Conservation (phyloP, 2,329 filamentous ascomycete genomes). For the Talaromyces sp. region DNA sequence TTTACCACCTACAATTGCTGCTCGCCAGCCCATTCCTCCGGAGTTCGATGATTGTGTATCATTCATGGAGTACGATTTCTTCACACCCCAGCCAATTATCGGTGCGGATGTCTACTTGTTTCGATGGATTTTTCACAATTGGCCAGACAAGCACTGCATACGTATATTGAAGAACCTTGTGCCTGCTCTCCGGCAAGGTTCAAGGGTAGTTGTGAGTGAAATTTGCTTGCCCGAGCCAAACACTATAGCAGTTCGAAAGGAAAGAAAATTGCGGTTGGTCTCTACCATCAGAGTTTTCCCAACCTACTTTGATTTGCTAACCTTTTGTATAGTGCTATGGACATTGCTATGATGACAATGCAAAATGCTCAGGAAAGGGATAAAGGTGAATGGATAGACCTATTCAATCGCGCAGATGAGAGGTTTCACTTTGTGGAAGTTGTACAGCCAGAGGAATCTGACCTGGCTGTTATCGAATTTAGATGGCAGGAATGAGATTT, state of each 20-base stretch:
- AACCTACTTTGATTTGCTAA: not conserved
- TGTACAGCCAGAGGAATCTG: not conserved
- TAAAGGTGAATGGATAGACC: not conserved
- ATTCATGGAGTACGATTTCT: slow-evolving; percentile 28
- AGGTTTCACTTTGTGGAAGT: not conserved
- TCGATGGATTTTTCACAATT: slow-evolving; percentile 27
- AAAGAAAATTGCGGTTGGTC: not conserved
- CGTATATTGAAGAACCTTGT: slow-evolving; percentile 23
- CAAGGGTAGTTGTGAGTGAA: not conserved
- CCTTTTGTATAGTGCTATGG: not conserved
- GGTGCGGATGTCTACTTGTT: slow-evolving; percentile 26
- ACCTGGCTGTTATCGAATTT: not conserved
- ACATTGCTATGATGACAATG: not conserved
- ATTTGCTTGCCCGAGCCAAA: not conserved
- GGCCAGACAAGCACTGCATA: slow-evolving; percentile 24
- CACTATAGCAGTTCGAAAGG: not conserved
- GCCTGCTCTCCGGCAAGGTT: slow-evolving; percentile 4
- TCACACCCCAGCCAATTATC: slow-evolving; percentile 22
- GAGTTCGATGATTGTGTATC: slow-evolving; percentile 16
- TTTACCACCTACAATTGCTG: slow-evolving; percentile 36
- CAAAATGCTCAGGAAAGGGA: not conserved
- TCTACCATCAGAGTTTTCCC: not conserved
- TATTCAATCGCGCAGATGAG: not conserved
- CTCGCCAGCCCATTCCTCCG: not conserved
- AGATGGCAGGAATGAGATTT: not conserved